A percentile compares a stretch with the other conserved stretches of the same genome.
These are phyloP conservation scores for Sclerospora graminicola DNA, from an alignment of 352 stramenopile species.

Conservation along the genomic window DNA sequence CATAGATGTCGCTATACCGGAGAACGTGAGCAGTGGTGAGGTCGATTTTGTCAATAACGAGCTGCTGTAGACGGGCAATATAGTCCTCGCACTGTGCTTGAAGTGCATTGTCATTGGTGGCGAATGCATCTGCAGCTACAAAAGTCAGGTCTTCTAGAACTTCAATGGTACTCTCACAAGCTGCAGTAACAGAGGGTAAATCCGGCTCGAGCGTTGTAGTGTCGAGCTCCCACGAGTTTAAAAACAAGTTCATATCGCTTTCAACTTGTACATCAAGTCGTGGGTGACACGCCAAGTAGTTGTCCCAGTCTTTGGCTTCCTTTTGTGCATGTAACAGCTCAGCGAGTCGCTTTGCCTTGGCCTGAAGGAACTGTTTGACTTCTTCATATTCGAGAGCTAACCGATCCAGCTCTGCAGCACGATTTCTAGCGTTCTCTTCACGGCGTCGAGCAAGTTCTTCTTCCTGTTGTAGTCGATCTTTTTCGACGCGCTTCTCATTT, in stretches of 20 bases:
- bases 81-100: constrained; percentile 31
- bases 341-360: constrained; percentile 44
- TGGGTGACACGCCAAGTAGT: constrained; percentile 61
- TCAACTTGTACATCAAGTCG: constrained; percentile 57
- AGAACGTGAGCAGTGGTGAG: constrained; percentile 51
- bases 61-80: constrained; percentile 35
- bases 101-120: constrained; percentile 39
- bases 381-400: constrained; percentile 46
- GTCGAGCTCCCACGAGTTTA: constrained; percentile 69
- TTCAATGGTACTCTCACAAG: constrained; percentile 41
- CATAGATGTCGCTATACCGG: constrained; percentile 68
- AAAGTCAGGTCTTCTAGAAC: constrained; percentile 57
- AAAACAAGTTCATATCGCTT: constrained; percentile 73
- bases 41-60: constrained; percentile 61
- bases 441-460: constrained; percentile 44
- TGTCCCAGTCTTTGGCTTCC: constrained; percentile 63
- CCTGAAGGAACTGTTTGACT: constrained; percentile 40
- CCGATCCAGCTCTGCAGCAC: constrained; percentile 52
- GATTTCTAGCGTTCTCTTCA: constrained; percentile 54
- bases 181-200: constrained; percentile 21
- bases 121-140: constrained; percentile 38
- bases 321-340: constrained; percentile 55
- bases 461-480: constrained; percentile 50
- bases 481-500: constrained; percentile 61
- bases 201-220: constrained; percentile 33